Evolutionary conservation across 768 basidiomycete species (phyloP).

Genomic region (Auriscalpium microsporum): DNA sequence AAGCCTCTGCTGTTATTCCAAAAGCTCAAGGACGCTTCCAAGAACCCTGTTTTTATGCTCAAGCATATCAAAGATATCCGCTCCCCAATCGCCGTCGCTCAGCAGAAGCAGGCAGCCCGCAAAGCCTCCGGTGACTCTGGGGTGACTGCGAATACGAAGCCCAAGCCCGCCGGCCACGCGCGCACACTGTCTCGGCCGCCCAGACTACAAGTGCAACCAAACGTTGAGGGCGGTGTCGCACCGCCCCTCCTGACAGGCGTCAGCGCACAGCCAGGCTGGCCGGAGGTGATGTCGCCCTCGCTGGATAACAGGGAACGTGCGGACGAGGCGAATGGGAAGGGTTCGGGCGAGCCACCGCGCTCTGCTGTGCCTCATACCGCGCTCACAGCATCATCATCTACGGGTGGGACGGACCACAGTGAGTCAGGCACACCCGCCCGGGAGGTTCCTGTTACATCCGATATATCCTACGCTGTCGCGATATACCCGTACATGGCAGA

Average conservation of each 20-base stretch:
- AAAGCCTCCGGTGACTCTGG: slow-evolving; percentile 47
- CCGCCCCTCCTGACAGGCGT: slow-evolving; percentile 47
- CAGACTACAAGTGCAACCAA: slow-evolving; percentile 55
- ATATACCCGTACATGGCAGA: slow-evolving; percentile 99
- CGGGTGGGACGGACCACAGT: slow-evolving; percentile 20
- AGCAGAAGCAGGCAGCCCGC: slow-evolving; percentile 88
- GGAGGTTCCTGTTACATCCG: slow-evolving; percentile 29
- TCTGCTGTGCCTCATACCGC: slow-evolving; percentile 29
- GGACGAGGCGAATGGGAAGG: slow-evolving; percentile 30
- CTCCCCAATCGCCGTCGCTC: slow-evolving; percentile 93
- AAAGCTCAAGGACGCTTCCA: slow-evolving; percentile 92
- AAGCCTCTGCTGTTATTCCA: slow-evolving; percentile 96
- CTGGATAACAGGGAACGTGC: slow-evolving; percentile 33
- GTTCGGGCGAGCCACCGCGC: slow-evolving; percentile 18
- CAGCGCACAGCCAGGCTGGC: slow-evolving; percentile 63
- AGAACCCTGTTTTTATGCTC: slow-evolving; percentile 98
- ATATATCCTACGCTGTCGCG: slow-evolving; percentile 89
- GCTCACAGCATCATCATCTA: slow-evolving; percentile 15
- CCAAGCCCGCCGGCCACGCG: slow-evolving; percentile 28
- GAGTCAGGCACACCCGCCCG: slow-evolving; percentile 19
- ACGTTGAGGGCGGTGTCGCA: slow-evolving; percentile 36
- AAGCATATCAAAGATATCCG: slow-evolving; percentile 95
- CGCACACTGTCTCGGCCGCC: slow-evolving; percentile 44
- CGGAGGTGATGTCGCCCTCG: slow-evolving; percentile 59
- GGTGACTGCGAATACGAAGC: slow-evolving; percentile 15